These are phyloP conservation scores for Ambrosia hybrid DNA, from an alignment of 140 eudicot genomes.

Conservation along the genomic window DNA sequence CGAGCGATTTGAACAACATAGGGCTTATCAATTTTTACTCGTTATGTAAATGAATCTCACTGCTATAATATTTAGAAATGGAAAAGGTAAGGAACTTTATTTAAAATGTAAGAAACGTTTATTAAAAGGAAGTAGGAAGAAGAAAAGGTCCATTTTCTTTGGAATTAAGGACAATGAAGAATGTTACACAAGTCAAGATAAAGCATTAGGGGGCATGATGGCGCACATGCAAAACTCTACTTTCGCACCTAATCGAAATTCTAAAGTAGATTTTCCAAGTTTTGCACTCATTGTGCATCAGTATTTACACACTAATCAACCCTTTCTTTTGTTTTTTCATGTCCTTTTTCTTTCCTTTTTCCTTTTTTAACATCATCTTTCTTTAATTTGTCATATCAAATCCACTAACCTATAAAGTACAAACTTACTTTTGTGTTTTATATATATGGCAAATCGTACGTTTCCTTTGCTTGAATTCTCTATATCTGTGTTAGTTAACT, in stretches of 20 bases:
- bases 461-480: not conserved
- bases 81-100: not conserved
- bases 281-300: conserved; percentile 37
- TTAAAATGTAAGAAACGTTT: not conserved
- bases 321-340: conserved; percentile 24
- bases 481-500: not conserved
- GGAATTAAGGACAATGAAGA: conserved; percentile 30
- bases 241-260: conserved; percentile 47
- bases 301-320: conserved; percentile 25
- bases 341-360: conserved; percentile 27
- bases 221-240: conserved; percentile 63
- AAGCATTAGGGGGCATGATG: conserved; percentile 43
- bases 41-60: too few species aligned
- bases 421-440: conserved; percentile 16
- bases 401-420: conserved; percentile 34
- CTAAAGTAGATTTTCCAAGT: conserved; percentile 47
- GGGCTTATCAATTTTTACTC: too few species aligned
- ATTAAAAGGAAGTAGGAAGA: not conserved
- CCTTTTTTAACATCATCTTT: not conserved
- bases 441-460: not conserved
- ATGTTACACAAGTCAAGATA: conserved; percentile 47
- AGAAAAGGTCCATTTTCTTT: conserved; percentile 1
- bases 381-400: conserved; percentile 35
- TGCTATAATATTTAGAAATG: not conserved
- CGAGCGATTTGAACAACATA: too few species aligned